Evolutionary conservation across 2,329 filamentous ascomycete species (phyloP).

Genomic region (Sphaerulina vaccinii): DNA sequence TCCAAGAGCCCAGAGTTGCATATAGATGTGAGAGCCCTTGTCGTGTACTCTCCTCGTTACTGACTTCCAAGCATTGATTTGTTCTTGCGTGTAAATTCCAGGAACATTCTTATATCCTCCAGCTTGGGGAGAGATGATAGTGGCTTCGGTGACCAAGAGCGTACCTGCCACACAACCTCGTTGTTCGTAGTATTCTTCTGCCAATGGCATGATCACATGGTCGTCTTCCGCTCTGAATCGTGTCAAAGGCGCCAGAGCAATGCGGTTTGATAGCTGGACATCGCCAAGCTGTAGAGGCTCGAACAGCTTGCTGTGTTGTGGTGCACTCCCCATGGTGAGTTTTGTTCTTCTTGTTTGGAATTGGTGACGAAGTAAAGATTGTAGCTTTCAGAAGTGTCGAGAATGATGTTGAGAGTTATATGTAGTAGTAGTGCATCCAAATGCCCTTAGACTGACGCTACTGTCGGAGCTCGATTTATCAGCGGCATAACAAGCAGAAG

Average conservation of each 20-base stretch:
- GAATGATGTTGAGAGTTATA: too few relatives aligned
- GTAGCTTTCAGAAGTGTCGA: neutral
- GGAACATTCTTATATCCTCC: slow-evolving; percentile 33
- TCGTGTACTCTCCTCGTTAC: slow-evolving; percentile 52
- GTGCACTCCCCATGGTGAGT: slow-evolving; percentile 17
- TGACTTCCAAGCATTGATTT: slow-evolving; percentile 51
- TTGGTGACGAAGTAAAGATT: neutral
- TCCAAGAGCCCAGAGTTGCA: slow-evolving; percentile 49
- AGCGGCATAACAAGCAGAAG: slow-evolving; percentile 3
- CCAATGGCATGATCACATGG: slow-evolving; percentile 41
- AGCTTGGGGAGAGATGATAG: slow-evolving; percentile 32
- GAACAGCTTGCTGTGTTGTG: slow-evolving; percentile 35
- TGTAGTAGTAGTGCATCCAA: too few relatives aligned
- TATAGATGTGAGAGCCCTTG: slow-evolving; percentile 50
- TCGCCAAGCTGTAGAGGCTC: slow-evolving; percentile 43
- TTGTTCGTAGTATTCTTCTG: slow-evolving; percentile 37
- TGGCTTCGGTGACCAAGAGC: slow-evolving; percentile 37
- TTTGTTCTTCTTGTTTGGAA: neutral
- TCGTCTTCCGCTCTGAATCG: slow-evolving; percentile 47
- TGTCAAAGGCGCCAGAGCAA: slow-evolving; percentile 58
- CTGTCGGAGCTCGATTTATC: too few relatives aligned
- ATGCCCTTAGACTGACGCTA: too few relatives aligned
- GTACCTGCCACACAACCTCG: slow-evolving; percentile 34
- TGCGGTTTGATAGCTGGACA: slow-evolving; percentile 43
- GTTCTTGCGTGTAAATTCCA: slow-evolving; percentile 37